phyloP scores from a whole-genome alignment of 75 land plant genomes.

The Cunninghamia lanceolata region DNA sequence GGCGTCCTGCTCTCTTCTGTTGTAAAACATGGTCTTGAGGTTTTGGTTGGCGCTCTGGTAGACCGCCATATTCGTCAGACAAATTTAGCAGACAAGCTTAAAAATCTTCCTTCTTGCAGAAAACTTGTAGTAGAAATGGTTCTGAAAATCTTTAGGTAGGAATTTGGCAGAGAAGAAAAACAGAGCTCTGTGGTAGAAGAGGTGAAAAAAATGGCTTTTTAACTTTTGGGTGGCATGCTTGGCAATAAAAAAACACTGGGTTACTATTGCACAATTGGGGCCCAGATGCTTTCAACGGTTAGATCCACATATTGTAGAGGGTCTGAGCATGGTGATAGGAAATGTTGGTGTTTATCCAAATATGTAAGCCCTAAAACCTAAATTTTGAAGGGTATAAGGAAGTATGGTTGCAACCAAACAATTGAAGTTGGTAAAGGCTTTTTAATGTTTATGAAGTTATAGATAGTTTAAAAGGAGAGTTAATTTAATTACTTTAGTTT shows the following conservation, averaged over 20 bases:
- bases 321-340: no score
- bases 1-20: not conserved
- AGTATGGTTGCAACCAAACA: no score
- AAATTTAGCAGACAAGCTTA: not conserved
- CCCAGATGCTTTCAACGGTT: no score
- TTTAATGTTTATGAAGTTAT: no score
- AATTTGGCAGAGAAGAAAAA: not conserved
- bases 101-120: not conserved
- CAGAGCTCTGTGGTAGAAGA: not conserved
- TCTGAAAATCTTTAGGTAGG: not conserved
- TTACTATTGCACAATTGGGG: no score
- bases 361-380: no score
- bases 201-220: not conserved
- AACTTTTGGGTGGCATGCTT: not conserved
- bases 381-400: no score
- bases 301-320: no score
- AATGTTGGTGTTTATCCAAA: no score
- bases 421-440: no score
- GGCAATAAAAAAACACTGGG: not conserved
- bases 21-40: not conserved
- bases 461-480: no score
- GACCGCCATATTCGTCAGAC: not conserved
- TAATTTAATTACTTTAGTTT: no score
- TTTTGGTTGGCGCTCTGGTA: not conserved
- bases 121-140: not conserved